Percentiles rank a stretch among this genome's conserved stretches.
phyloP scores from a whole-genome alignment of 2,329 filamentous ascomycete species.

The Stylonectria norvegica region DNA sequence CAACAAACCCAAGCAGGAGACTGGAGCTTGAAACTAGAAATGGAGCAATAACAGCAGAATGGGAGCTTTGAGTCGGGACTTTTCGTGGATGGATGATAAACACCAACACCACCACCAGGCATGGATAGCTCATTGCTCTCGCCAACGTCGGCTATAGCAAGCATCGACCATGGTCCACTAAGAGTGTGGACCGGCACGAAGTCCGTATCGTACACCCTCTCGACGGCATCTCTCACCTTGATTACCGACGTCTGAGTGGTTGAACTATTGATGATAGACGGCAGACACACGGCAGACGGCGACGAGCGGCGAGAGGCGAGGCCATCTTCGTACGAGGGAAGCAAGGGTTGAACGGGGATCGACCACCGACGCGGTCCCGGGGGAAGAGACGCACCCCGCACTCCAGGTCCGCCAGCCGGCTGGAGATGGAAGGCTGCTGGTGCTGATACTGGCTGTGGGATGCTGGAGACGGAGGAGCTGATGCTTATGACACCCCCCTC shows the following conservation, averaged over 20 bases:
- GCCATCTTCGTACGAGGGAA: conserved; percentile 6
- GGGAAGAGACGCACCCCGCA: conserved; percentile 23
- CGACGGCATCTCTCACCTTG: neutral
- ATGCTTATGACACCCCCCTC: no score
- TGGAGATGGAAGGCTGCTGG: no score
- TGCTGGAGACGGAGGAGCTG: neutral
- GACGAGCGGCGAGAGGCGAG: conserved; percentile 17
- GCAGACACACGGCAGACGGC: conserved; percentile 2
- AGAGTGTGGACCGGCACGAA: conserved; percentile 3
- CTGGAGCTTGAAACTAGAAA: no score
- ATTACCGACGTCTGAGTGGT: neutral
- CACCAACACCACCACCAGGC: no score
- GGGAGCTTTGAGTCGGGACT: no score
- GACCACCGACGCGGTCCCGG: conserved; percentile 3
- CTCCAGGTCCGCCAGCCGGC: no score
- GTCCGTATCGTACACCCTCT: neutral
- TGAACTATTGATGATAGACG: neutral
- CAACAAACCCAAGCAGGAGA: no score
- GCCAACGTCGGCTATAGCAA: conserved; percentile 7
- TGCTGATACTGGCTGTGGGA: no score
- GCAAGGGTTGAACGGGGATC: neutral
- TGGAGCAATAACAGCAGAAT: no score
- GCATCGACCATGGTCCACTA: neutral
- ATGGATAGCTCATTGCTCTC: no score
- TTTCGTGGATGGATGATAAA: no score